Percentiles rank a stretch among this genome's conserved stretches.
Conservation (phyloP, 2,329 filamentous ascomycete genomes). For the Cercospora zeina region DNA sequence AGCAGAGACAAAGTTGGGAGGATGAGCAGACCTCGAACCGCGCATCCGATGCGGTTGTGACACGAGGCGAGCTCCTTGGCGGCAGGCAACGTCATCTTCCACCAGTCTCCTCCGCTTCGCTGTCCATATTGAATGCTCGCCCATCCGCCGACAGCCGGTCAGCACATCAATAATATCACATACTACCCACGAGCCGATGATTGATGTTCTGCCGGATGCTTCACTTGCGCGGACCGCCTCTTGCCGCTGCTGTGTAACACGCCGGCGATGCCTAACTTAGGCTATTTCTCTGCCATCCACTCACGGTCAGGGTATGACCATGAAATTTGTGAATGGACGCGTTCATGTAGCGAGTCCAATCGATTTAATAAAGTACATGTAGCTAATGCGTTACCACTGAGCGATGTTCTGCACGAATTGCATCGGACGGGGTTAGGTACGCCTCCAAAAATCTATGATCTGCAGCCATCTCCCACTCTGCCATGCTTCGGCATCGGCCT, state of each 20-base stretch:
- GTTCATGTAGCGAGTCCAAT: no score
- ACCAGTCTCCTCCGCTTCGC: not conserved
- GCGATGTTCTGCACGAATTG: not conserved
- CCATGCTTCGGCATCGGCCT: not conserved
- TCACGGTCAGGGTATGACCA: not conserved
- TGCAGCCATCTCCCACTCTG: not conserved
- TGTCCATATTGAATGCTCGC: not conserved
- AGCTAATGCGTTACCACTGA: constrained; percentile 1
- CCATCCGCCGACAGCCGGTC: constrained; percentile 8
- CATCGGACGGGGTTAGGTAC: not conserved
- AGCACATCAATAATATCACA: not conserved
- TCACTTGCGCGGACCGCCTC: not conserved
- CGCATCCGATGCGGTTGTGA: constrained; percentile 11
- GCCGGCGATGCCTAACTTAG: not conserved
- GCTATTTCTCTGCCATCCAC: not conserved
- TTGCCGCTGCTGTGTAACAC: not conserved
- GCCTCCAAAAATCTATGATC: not conserved
- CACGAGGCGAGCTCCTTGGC: constrained; percentile 9
- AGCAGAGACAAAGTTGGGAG: constrained; percentile 4
- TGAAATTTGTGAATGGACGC: not conserved
- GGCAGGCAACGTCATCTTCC: constrained; percentile 6
- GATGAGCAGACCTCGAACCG: constrained; percentile 12
- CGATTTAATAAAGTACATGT: not conserved
- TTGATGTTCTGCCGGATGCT: not conserved
- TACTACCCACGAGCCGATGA: not conserved